Base-by-base conservation (phyloP, 2,329 filamentous ascomycete genomes). In the Monosporascus sp. region DNA sequence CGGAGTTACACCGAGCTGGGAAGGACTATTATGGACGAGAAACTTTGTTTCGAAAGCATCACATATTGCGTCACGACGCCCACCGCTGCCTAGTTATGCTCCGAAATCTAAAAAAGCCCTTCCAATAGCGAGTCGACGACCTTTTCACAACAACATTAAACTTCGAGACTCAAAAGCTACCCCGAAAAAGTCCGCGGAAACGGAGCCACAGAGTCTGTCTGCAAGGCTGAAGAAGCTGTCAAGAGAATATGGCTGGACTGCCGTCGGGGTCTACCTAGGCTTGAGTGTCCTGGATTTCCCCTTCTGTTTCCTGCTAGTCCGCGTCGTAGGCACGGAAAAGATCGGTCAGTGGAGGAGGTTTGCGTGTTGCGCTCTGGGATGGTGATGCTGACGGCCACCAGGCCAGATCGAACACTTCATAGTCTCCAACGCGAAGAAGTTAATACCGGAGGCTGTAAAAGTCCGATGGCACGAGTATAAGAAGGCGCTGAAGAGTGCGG, bases 171-270 rank as follows among this genome's bases (percentile, higher is more conserved):
- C 62, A 11, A 64, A 65, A n/a, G 24, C 62, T 22, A 20, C 58
- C 11, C 54, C 61, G 9, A 60, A 56, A 42, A 56, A 58, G 27
- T 2, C 57, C 20, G 38, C 57, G 7, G 39, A 49, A 27, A 22
- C 59, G 51, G 56, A 62, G 34, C 59, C 64, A 1, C 61, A 60
- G 14, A 82, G 84, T 7, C 69, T 94, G 42, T 86, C 85, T 2
- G 84, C 84, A 57, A 81, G 87, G 25, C 74, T 97, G 67, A 91
- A 86, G 71, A 90, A 89, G 67, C 81, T 99, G 46, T 91, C 88
- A 3, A 85, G 86, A 58, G 93, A 97, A 70, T 99, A 99, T 70
- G 94, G 94, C 41, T 97, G 92, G 90, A 82, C 89, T 3, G 92
- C 92, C 1, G 72, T 97, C 5, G 93, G 91, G n/a, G 89, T 99